phyloP scores from a whole-genome alignment of 768 basidiomycete genomes.

The Kondoa subrosea region DNA sequence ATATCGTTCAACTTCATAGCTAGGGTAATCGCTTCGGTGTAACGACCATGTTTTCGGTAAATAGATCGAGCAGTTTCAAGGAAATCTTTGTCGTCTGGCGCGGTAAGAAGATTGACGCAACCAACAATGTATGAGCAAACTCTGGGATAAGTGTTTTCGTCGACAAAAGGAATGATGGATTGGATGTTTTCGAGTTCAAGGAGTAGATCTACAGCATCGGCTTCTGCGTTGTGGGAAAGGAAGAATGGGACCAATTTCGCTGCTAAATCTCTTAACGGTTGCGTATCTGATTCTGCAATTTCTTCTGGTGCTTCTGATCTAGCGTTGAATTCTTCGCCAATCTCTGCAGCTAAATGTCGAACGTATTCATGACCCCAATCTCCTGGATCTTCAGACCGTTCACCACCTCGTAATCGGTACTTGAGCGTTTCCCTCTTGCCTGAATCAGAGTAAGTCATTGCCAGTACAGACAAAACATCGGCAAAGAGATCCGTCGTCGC shows the following conservation, averaged over 20 bases:
- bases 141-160: conserved; percentile 67
- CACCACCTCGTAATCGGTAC: conserved; percentile 67
- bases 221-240: conserved; percentile 85
- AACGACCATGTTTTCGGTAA: conserved; percentile 68
- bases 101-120: conserved; percentile 74
- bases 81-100: conserved; percentile 82
- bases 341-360: conserved; percentile 84
- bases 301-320: conserved; percentile 32
- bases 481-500: conserved; percentile 47
- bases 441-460: conserved; percentile 98
- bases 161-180: conserved; percentile 57
- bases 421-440: conserved; percentile 87
- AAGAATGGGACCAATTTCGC: conserved; percentile 77
- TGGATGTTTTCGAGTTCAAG: conserved; percentile 83
- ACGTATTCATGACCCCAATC: conserved; percentile 99
- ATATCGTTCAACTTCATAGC: conserved; percentile 69
- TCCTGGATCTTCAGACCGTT: conserved; percentile 54
- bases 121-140: conserved; percentile 95
- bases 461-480: conserved; percentile 90
- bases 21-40: conserved; percentile 75
- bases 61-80: conserved; percentile 72
- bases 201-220: conserved; percentile 88
- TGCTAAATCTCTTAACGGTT: conserved; percentile 39
- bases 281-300: conserved; percentile 18
- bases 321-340: conserved; percentile 72